Evolutionary conservation across 2,329 filamentous ascomycete species (phyloP), one percentile per base, ranked within the genome.

Genomic region (Hansfordia pulvinata): DNA sequence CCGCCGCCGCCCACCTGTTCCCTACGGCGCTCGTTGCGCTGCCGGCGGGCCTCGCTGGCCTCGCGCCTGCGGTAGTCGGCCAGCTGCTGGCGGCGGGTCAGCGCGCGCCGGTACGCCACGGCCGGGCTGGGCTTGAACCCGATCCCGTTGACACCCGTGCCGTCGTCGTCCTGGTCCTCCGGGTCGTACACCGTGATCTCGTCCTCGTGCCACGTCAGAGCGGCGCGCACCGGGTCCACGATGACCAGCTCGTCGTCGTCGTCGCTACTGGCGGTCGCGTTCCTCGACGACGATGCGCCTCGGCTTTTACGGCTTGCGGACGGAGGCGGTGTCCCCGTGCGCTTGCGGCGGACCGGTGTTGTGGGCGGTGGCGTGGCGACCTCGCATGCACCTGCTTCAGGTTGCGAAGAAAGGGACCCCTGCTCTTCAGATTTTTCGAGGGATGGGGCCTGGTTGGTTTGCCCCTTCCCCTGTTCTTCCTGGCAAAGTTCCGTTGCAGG

Each of bases 111-210:
- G 30, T 69, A 61, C 6, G 70, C 71, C 23, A 75, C 56, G 12
- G 69, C 69, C 5, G 71, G 58, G 0, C 70, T 76, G 3, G 73
- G 72, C 38, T 62, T 69, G 50, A 77, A 78, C 1, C 73, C 73
- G 32, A 78, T 69, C 5, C 73, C 73, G 43, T 78, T 76, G 40
- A 78, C 69, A 13, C 73, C 73, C 4, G 64, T 68, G 26, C 73
- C 73, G 40, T 78, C 73, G 39, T 78, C 73, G 35, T 78, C 72
- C 34, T 66, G 60, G 41, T 77, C 73, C 20, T 70, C 56, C 1
- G 70, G 67, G 37, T 76, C 66, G 44, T 76, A 73, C 16, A 76
- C 58, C 2, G 73, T 77, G 33, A 78, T 77, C 42, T 77, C 73
- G 37, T 76, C 65, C 35, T 76, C 69, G 39, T 71, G 70, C 73